Evolutionary conservation across 495 filamentous ascomycete species (phyloP).

Genomic region (Penicillium dipodomyicola): DNA sequence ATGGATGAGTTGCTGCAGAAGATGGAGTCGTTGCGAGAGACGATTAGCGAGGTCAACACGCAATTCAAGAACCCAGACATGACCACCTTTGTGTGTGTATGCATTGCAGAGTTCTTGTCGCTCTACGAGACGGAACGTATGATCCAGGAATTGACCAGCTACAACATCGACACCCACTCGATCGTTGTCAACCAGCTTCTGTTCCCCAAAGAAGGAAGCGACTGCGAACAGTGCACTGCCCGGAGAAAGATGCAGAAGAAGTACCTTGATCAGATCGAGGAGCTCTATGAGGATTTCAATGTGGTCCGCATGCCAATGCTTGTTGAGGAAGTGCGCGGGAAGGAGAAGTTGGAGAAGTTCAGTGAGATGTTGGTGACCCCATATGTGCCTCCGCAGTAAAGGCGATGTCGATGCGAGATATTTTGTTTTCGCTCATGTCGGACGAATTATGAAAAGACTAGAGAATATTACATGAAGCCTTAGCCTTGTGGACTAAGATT

Average conservation of each 20-base stretch:
- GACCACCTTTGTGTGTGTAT: conserved; percentile 97
- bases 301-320: conserved; percentile 96
- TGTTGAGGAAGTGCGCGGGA: conserved; percentile 92
- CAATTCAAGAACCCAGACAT: conserved; percentile 97
- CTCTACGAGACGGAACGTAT: conserved; percentile 99
- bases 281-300: conserved; percentile 98
- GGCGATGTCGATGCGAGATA: conserved; percentile 17
- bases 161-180: conserved; percentile 91
- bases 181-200: conserved; percentile 98
- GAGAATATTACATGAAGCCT: conserved; percentile 42
- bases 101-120: conserved; percentile 95
- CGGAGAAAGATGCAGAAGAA: conserved; percentile 99
- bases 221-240: conserved; percentile 94
- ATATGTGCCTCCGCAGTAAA: conserved; percentile 9
- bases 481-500: conserved; percentile 2
- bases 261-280: conserved; percentile 97
- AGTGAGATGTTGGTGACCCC: conserved; percentile 29
- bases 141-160: conserved; percentile 95
- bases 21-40: conserved; percentile 87
- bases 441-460: conserved; percentile 51
- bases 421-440: conserved; percentile 21
- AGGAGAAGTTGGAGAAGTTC: conserved; percentile 82
- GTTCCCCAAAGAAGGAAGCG: conserved; percentile 81
- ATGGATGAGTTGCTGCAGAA: conserved; percentile 89
- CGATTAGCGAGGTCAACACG: conserved; percentile 92